Base-by-base conservation (phyloP, 768 basidiomycete species). In the Boletus subparvulus region DNA sequence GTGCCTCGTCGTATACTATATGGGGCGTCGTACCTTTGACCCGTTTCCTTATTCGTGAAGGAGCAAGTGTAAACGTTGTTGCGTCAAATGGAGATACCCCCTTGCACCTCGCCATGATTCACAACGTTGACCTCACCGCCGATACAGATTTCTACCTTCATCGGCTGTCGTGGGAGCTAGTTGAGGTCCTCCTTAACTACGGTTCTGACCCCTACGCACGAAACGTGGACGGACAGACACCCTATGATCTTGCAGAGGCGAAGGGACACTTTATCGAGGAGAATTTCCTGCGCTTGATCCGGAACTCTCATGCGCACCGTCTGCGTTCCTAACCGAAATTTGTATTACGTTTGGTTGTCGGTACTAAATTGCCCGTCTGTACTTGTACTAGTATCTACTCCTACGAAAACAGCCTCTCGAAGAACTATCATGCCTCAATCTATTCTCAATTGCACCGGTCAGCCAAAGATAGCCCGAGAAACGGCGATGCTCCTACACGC, bases 221-320 rank as follows among this genome's bases (percentile, higher is more conserved):
- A 8, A 59, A 59, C 10, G 5, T 9, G 37, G n/a, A 40, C 1
- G 57, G 46, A 10, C 4, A 48, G 16, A 47, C 58, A 0, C 21
- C 58, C 0, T 13, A 39, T 24, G 50, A 41, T 21, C 21, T 53
- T 37, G 59, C 50, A 13, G 13, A 47, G 19, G 33, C 2, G 6
- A 36, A 35, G 12, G 50, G 46, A 12, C 40, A 32, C 2, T 48
- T 33, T n/a, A 47, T 47, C 45, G n/a, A 47, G 1, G 14, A 52
- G 17, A 59, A 59, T 30, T 59, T 59, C n/a, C n/a, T 39, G 3
- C 58, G 56, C 3, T 47, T 59, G 39, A 39, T 58, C 3, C 17
- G 10, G 2, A 26, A 47, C 28, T 16, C 48, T 21, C 43, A 1
- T 10, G 5, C n/a, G 16, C 19, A 3, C 19, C 28, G 13, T 30